phyloP scores from a whole-genome alignment of 1,139 yeast genomes.

The Zygosaccharomyces pseudobailii region DNA sequence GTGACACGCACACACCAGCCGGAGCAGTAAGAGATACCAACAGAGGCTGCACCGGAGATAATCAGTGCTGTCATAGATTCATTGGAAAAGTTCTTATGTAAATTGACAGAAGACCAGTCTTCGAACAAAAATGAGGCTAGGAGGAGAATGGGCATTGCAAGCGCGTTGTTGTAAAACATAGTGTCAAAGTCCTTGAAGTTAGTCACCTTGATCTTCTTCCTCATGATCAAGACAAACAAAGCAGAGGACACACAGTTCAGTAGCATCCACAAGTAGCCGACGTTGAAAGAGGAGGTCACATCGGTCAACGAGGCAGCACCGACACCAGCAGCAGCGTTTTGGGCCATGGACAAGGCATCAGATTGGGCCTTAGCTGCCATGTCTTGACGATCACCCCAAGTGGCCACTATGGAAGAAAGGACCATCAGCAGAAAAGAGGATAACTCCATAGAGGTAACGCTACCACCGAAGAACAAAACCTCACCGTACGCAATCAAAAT shows the following conservation, averaged over 20 bases:
- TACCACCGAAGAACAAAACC: constrained; percentile 94
- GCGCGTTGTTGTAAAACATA: constrained; percentile 93
- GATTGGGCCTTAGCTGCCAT: constrained; percentile 25
- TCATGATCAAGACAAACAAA: constrained; percentile 86
- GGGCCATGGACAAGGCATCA: constrained; percentile 18
- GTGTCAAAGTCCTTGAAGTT: constrained; percentile 97
- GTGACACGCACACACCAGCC: constrained; percentile 99
- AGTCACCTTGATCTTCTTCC: constrained; percentile 95
- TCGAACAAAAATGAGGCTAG: constrained; percentile 71
- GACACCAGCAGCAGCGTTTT: constrained; percentile 7
- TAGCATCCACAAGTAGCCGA: constrained; percentile 97
- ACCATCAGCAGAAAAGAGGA: constrained; percentile 89
- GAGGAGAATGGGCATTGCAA: constrained; percentile 84
- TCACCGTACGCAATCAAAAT: constrained; percentile 97
- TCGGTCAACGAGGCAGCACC: constrained; percentile 34
- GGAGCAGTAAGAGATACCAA: constrained; percentile 95
- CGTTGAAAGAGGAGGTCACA: constrained; percentile 49
- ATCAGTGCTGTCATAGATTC: constrained; percentile 78
- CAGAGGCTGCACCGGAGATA: constrained; percentile 88
- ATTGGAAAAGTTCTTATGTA: constrained; percentile 69
- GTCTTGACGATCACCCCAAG: constrained; percentile 71
- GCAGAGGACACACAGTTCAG: constrained; percentile 92
- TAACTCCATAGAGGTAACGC: constrained; percentile 84
- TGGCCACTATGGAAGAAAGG: constrained; percentile 86
- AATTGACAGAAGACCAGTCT: constrained; percentile 85